phyloP scores from a whole-genome alignment of 2,329 filamentous ascomycete genomes.

The Colletotrichum agaves region DNA sequence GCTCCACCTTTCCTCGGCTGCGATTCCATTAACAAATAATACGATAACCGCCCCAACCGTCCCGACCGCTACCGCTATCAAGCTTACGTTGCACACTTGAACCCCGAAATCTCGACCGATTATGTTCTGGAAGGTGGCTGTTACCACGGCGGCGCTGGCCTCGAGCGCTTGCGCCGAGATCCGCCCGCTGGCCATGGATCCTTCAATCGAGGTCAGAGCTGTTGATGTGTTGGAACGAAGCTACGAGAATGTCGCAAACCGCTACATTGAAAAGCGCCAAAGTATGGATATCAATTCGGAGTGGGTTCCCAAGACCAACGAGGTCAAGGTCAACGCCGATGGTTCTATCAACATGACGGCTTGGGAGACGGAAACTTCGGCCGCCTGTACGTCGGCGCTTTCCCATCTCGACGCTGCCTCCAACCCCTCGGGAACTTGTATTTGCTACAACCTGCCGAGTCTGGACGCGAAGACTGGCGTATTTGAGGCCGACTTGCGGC shows the following conservation, averaged over 20 bases:
- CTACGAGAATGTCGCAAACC: conserved; percentile 37
- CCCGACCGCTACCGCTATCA: conserved; percentile 5
- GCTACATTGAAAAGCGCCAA: conserved; percentile 40
- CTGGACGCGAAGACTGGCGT: conserved; percentile 74
- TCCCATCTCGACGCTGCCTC: conserved; percentile 64
- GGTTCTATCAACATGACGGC: conserved; percentile 63
- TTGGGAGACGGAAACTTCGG: conserved; percentile 64
- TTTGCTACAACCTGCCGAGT: conserved; percentile 84
- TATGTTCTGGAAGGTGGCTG: conserved; percentile 37
- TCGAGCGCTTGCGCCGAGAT: conserved; percentile 37
- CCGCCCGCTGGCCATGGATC: conserved; percentile 39
- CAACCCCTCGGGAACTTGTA: conserved; percentile 80
- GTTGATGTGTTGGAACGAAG: conserved; percentile 37
- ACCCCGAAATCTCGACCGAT: neutral
- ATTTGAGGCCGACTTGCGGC: conserved; percentile 80
- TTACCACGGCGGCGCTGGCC: conserved; percentile 34
- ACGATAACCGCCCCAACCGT: conserved; percentile 23
- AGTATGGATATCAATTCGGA: conserved; percentile 18
- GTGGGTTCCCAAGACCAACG: conserved; percentile 34
- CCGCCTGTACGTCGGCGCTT: conserved; percentile 70
- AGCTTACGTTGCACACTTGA: neutral
- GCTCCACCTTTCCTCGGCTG: conserved; percentile 30
- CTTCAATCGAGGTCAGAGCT: conserved; percentile 44
- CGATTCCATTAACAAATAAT: conserved; percentile 23
- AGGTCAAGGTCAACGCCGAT: conserved; percentile 52